Base-by-base conservation (phyloP, 139 green algal species). In the Marvania coccoides region DNA sequence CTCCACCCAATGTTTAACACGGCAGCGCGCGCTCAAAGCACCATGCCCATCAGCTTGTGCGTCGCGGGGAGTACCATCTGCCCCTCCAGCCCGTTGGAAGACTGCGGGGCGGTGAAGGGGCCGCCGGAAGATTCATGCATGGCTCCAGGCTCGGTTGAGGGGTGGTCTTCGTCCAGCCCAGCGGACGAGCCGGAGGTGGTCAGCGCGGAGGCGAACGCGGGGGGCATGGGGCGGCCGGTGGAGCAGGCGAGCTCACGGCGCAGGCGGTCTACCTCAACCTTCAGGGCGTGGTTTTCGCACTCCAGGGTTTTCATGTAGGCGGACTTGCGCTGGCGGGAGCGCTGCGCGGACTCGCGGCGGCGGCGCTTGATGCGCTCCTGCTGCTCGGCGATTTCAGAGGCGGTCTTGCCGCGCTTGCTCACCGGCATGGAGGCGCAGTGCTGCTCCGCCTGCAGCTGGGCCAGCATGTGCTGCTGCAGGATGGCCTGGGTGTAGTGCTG, bases 271-370 rank as follows among this genome's bases (percentile, higher is more conserved):
- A 62, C 59, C 51, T 76, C 70, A 28, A 61, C 8, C 38, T 67
- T 67, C 0, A 76, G 70, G 28, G 70, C 51, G 1, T 51, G 26
- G 61, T 76, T 76, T 38, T 76, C 70, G 12, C 29, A 46, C 51
- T 76, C 70, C 13, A 76, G 30, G 48, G 33, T 59, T 38, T 67
- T 67, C 51, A 76, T 72, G 51, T 72, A 76, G 3, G 19, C 36
- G 15, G 47, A 71, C 46, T 63, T 70, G 48, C 62, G 62, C 51
- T 70, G 54, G 30, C 70, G 53, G 35, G 60, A 71, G 39, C 51
- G 38, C 15, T 76, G 70, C 14, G 70, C 70, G 42, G 70, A 76
- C 70, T 76, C 70, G 23, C 70, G 51, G 3, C 70, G 61, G 40
- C 70, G 51, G 47, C 67, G 51, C 51, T 76, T 76, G 24, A 65